Conservation (phyloP, 495 filamentous ascomycete species). For the Penicillium paradoxum region DNA sequence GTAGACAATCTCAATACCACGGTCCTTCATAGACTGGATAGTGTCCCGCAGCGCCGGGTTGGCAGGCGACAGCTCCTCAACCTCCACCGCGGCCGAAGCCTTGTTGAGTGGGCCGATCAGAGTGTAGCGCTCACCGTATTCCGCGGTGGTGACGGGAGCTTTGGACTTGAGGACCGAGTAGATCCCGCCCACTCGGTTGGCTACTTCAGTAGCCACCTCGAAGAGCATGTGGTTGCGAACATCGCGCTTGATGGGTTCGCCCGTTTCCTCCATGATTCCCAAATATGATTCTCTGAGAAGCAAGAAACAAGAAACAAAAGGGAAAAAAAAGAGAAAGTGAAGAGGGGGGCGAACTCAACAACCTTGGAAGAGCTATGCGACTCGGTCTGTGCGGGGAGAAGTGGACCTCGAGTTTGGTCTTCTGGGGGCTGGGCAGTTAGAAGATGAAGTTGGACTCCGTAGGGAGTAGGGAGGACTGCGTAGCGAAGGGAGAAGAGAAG, state of each 20-base stretch:
- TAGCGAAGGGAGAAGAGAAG: neutral
- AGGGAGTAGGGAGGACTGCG: too few species aligned
- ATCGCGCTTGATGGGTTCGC: slow-evolving; percentile 52
- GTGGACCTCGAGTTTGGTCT: neutral
- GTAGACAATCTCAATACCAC: slow-evolving; percentile 86
- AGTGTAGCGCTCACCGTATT: slow-evolving; percentile 97
- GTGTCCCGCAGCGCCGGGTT: slow-evolving; percentile 75
- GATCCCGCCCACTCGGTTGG: slow-evolving; percentile 96
- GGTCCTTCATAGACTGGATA: slow-evolving; percentile 82
- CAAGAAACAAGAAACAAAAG: neutral
- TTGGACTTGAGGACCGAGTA: slow-evolving; percentile 99
- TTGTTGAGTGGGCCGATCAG: slow-evolving; percentile 92
- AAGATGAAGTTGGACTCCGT: neutral
- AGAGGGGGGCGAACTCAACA: slow-evolving; percentile 2
- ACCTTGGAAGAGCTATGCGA: slow-evolving; percentile 12
- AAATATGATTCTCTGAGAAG: neutral
- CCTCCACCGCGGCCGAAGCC: slow-evolving; percentile 89
- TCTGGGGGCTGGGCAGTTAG: neutral
- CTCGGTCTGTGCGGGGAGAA: slow-evolving; percentile 30
- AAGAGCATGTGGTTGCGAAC: slow-evolving; percentile 82
- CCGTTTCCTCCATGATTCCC: slow-evolving; percentile 32
- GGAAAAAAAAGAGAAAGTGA: slow-evolving; percentile 8
- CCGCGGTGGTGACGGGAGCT: slow-evolving; percentile 92
- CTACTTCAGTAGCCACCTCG: slow-evolving; percentile 93
- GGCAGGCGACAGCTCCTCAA: slow-evolving; percentile 83